Base-by-base conservation (phyloP, 495 filamentous ascomycete genomes). In the Lasiosphaeriaceae sp. region DNA sequence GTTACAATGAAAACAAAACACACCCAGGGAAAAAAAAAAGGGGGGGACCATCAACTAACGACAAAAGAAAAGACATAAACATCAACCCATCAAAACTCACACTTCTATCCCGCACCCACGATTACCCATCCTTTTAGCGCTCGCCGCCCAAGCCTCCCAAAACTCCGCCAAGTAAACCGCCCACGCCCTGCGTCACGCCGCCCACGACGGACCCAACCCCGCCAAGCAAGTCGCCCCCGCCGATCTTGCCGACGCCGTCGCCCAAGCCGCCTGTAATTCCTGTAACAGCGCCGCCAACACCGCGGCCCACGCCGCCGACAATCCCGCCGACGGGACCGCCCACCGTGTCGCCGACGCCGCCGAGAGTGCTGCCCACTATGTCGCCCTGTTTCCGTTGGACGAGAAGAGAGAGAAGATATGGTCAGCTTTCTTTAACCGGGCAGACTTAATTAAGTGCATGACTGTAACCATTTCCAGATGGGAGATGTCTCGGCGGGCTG, bases 331-430 rank as follows among this genome's bases (percentile, higher is more conserved):
- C 59, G 4, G 63, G 63, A 17, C 63, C 63, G 5, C 60, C 60
- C 17, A 65, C 60, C 24, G 60, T 41, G 41, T 65, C 60, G 52
- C 63, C 63, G n/a, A 65, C 53, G 23, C 63, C 63, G n/a, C 63
- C 63, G 14, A 65, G 50, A 17, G 63, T 63, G 14, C 60, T 56
- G 0, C 60, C 63, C 11, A 65, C 56, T 11, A 60, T 65, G 41
- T 65, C 63, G 31, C 63, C 63, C 63, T 65, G 50, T 43, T 26
- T 24, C 11, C 11, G n/a, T 22, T 41, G 29, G 31, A 50, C 2
- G 14, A 24, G n/a, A 47, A 23, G n/a, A 52, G 22, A 34, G 19
- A 45, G 29, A 49, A 46, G 16, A 39, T 11, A 41, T 22, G 5
- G n/a, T 52, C 19, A 52, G 50, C 50, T 16, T 41, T 7, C 50